Conservation (phyloP, 768 basidiomycete species). For the Leccinum fibrillosum region DNA sequence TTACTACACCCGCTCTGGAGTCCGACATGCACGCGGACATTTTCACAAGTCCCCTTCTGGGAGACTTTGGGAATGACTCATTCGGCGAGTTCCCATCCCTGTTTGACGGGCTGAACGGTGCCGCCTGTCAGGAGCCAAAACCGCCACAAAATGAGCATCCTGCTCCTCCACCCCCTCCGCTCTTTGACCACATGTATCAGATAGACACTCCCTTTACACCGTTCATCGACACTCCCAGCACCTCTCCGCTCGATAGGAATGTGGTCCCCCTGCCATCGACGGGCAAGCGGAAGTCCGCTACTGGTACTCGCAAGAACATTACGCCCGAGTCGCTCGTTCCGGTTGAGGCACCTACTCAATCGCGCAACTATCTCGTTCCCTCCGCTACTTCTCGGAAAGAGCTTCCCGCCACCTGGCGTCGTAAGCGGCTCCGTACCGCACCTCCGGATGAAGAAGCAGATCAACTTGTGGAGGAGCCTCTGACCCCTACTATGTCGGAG, state of each 20-base stretch:
- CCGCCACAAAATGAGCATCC: constrained; percentile 8
- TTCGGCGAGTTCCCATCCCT: constrained; percentile 34
- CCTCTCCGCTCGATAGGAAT: constrained; percentile 22
- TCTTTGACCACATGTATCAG: constrained; percentile 39
- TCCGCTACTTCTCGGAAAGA: constrained; percentile 79
- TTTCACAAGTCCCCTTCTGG: constrained; percentile 41
- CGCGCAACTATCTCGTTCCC: constrained; percentile 67
- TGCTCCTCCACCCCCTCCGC: constrained; percentile 13
- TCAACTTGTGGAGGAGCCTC: constrained; percentile 15
- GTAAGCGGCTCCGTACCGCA: constrained; percentile 53
- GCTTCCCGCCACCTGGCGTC: constrained; percentile 67
- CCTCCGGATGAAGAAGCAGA: constrained; percentile 54
- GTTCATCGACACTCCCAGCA: constrained; percentile 38
- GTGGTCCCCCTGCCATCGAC: constrained; percentile 15
- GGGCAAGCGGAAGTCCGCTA: constrained; percentile 36
- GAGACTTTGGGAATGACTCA: constrained; percentile 31
- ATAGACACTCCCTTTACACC: constrained; percentile 53
- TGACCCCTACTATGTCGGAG: constrained; percentile 46
- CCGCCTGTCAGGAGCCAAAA: constrained; percentile 18
- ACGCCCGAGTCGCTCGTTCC: constrained; percentile 64
- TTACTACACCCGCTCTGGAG: constrained; percentile 41
- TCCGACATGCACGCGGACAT: constrained; percentile 37
- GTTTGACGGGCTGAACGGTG: constrained; percentile 22
- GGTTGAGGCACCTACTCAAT: constrained; percentile 75
- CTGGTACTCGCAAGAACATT: constrained; percentile 71